Conservation (phyloP, 495 filamentous ascomycete genomes). For the Pyrenula aspistea region DNA sequence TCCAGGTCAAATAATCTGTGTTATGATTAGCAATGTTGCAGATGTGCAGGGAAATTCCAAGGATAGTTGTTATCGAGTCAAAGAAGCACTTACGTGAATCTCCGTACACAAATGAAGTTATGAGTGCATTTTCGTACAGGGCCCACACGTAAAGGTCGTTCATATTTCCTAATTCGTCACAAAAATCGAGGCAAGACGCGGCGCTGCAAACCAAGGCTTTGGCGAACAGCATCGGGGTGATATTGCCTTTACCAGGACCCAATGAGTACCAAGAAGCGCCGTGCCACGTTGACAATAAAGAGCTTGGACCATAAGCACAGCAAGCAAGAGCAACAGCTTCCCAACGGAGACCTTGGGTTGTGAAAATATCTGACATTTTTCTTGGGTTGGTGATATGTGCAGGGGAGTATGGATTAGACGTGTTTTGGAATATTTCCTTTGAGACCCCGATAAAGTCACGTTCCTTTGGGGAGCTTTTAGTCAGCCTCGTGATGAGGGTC, state of each 20-base stretch:
- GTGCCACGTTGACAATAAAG: background rate
- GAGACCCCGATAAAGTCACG: background rate
- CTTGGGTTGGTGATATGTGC: background rate
- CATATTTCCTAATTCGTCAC: slow-evolving; percentile 13
- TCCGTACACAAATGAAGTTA: slow-evolving; percentile 14
- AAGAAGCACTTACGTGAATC: slow-evolving; percentile 13
- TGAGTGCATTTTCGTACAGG: slow-evolving; percentile 11
- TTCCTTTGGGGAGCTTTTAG: background rate
- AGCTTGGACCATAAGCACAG: slow-evolving; percentile 15
- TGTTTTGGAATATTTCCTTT: background rate
- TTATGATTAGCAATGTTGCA: background rate
- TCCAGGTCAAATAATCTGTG: slow-evolving; percentile 16
- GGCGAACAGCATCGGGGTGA: background rate
- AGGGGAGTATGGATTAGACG: background rate
- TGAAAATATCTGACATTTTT: slow-evolving; percentile 15
- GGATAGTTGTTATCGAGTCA: background rate
- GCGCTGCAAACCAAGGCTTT: background rate
- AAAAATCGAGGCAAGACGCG: slow-evolving; percentile 15
- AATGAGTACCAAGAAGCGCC: background rate
- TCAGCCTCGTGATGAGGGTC: background rate
- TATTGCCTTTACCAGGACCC: background rate
- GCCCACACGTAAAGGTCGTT: slow-evolving; percentile 16
- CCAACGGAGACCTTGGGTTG: slow-evolving; percentile 32
- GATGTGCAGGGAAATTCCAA: no score
- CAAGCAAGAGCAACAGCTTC: slow-evolving; percentile 33